A percentile compares a stretch with the other conserved stretches of the same genome.
These are phyloP conservation scores for Tympanopsis confertula DNA, from an alignment of 2,329 filamentous ascomycete species.

Conservation along the genomic window DNA sequence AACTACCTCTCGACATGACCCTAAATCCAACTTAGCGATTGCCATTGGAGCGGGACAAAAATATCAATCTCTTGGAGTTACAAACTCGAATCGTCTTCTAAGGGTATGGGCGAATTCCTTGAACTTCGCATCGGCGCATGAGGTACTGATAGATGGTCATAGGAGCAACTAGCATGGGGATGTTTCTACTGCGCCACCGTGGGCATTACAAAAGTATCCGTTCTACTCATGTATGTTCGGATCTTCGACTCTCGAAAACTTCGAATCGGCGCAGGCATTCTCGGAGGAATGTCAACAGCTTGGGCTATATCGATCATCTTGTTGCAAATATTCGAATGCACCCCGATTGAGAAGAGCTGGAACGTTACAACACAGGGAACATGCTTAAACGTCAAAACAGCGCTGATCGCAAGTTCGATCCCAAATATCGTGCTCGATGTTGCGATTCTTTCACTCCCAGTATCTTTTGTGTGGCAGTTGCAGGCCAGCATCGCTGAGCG, in stretches of 20 bases:
- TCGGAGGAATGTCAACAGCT: neutral
- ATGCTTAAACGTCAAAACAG: constrained; percentile 2
- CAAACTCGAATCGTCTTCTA: too few species aligned
- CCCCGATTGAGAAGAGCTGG: neutral
- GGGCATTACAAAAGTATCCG: neutral
- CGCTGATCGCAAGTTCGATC: neutral
- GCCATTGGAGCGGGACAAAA: too few species aligned
- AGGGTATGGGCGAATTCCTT: too few species aligned
- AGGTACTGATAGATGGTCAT: too few species aligned
- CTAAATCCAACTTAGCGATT: too few species aligned
- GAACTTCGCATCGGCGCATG: too few species aligned
- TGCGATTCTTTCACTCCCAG: neutral
- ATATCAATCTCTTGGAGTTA: too few species aligned
- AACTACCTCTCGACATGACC: too few species aligned
- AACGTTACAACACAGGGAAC: neutral
- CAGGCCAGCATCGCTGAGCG: neutral
- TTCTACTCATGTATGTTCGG: neutral
- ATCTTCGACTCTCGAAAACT: neutral
- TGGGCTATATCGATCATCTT: neutral
- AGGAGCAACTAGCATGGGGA: too few species aligned
- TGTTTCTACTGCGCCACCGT: neutral
- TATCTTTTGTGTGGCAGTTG: neutral
- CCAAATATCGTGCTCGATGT: neutral
- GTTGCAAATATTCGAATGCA: neutral
- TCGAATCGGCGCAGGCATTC: neutral